Base-by-base conservation (phyloP, 805 yeast genomes). In the Monosporozyma servazzii region DNA sequence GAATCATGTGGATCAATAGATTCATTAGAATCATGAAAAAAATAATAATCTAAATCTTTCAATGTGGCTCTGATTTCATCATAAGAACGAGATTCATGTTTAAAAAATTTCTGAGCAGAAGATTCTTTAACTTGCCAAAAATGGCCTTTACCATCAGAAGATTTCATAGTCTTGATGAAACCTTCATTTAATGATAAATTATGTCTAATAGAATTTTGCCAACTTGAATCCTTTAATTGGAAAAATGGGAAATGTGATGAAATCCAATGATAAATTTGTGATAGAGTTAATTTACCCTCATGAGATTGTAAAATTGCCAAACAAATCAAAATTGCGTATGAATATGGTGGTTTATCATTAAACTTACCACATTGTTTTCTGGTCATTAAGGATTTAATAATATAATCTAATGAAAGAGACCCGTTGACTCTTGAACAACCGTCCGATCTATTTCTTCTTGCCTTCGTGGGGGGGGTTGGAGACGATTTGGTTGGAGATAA, bases 201-300 rank as follows among this genome's bases (percentile, higher is more conserved):
- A 69, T 91, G 99, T 55, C 99, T 82, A 56, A 91, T 93, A 33
- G 96, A 90, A 70, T 91, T 91, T 69, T 91, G 97, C 99, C 99
- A 91, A 27, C 97, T 96, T 10, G 88, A 85, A 59, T 88, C 96
- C 53, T 86, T 85, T 56, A 79, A 81, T 56, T 82, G 81, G 69
- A 93, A 93, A 65, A 84, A 91, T 55, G 75, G 78, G 67, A 90
- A 91, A 37, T 95, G 85, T 45, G 81, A 81, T 8, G 93, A 81
- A 44, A 91, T 93, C 99, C 99, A 91, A 59, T 74, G 76, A 71
- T 91, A 91, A 42, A 91, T 93, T 62, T 88, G 96, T 0, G 93
- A 77, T 49, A 86, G 69, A 2, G 95, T 86, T 41, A 89, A 74
- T 55, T 83, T 83, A 46, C 58, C 60, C n/a, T 54, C 54, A 21